Base-by-base conservation (phyloP, 768 basidiomycete species). In the Mycena floridula region DNA sequence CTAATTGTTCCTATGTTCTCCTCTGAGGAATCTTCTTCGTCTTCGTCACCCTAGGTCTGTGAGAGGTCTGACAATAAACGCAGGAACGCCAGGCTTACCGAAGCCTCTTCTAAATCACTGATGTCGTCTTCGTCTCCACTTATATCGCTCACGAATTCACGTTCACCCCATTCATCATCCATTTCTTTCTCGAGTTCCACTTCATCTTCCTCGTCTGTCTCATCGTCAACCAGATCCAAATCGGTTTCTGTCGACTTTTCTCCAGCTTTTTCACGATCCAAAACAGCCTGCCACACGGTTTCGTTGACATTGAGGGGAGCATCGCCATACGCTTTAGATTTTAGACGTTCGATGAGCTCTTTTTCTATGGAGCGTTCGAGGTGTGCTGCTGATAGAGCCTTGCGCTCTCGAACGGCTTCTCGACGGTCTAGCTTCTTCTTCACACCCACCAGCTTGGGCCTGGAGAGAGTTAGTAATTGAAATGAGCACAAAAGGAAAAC, bases 241-340 rank as follows among this genome's bases (percentile, higher is more conserved):
- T 70, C 67, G 40, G 76, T 64, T 51, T 76, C 74, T 37, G 73
- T 39, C 46, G 73, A 70, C 48, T 66, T 64, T 26, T 66, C 66
- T 21, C 61, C 70, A 25, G 67, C 68, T 53, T 79, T 76, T 54
- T 96, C 92, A 38, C 81, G 74, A 57, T 96, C 90, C 32, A 98
- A 68, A 42, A 99, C 85, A 2, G 89, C 82, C 51, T 83, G 81
- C 96, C 96, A 98, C 7, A 98, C 93, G 32, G 73, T 82, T 66
- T 99, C 96, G 64, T 99, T 98, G 46, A 99, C 94, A 63, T 99
- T 98, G 36, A 99, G 76, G 11, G 96, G 96, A 25, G 89, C 87
- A 57, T 98, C 95, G 35, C 96, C 95, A 59, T 99, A 98, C 15
- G 95, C 94, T 64, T 96, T 96, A 43, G 85, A 85, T 69, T 94